phyloP scores from a whole-genome alignment of 2,329 filamentous ascomycete genomes.

The Aspergillus intermedius region DNA sequence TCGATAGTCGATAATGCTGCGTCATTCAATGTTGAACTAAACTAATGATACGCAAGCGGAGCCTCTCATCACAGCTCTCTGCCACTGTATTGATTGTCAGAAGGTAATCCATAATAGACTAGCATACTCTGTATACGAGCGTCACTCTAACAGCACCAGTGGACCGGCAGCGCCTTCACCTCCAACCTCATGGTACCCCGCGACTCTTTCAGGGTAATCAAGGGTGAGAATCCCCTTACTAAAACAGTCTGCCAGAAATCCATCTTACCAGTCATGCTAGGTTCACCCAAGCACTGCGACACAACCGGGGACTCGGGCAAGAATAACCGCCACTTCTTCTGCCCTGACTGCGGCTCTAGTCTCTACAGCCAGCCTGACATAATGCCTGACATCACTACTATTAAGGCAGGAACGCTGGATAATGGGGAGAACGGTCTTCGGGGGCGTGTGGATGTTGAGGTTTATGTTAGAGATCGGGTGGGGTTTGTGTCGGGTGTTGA shows the following conservation, averaged over 20 bases:
- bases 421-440: slow-evolving; percentile 41
- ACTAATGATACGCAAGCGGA: slow-evolving; percentile 29
- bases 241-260: not conserved
- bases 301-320: slow-evolving; percentile 46
- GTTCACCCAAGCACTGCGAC: slow-evolving; percentile 45
- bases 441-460: slow-evolving; percentile 45
- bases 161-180: slow-evolving; percentile 50
- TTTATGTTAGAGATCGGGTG: slow-evolving; percentile 48
- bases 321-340: slow-evolving; percentile 53
- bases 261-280: slow-evolving; percentile 17
- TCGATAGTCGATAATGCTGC: not conserved
- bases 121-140: not conserved
- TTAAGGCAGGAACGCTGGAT: slow-evolving; percentile 50
- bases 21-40: not conserved
- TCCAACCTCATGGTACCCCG: slow-evolving; percentile 49
- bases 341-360: slow-evolving; percentile 45
- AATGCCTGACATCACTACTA: slow-evolving; percentile 45
- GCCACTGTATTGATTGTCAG: slow-evolving; percentile 51
- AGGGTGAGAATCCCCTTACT: slow-evolving; percentile 25
- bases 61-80: slow-evolving; percentile 41
- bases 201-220: slow-evolving; percentile 43
- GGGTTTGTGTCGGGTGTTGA: slow-evolving; percentile 37
- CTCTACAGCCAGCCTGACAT: slow-evolving; percentile 49
- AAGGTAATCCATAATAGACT: slow-evolving; percentile 34
- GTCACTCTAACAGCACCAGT: slow-evolving; percentile 21